Percentiles rank a stretch among this genome's conserved stretches.
These are phyloP conservation scores for Ramaria rubella DNA, from an alignment of 768 basidiomycete species.

Conservation along the genomic window DNA sequence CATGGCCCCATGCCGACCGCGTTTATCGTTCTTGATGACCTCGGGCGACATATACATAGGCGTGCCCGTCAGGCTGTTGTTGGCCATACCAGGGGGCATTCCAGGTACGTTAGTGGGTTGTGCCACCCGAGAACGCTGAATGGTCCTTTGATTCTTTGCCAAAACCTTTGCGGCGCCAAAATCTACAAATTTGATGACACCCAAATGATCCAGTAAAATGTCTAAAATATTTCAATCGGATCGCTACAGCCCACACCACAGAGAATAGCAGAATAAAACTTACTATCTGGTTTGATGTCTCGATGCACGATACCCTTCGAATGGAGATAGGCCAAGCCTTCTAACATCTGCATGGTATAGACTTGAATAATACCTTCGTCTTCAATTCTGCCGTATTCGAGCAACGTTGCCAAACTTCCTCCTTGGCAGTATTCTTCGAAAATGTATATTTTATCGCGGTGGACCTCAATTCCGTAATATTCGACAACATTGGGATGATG, in stretches of 20 bases:
- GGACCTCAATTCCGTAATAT: slow-evolving; percentile 98
- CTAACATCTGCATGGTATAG: slow-evolving; percentile 95
- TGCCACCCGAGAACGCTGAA: slow-evolving; percentile 58
- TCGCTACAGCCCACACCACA: slow-evolving; percentile 9
- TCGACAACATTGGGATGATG: slow-evolving; percentile 97
- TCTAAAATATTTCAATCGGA: slow-evolving; percentile 40
- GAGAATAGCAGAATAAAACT: slow-evolving; percentile 31
- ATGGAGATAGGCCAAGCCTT: slow-evolving; percentile 91
- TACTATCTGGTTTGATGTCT: slow-evolving; percentile 98
- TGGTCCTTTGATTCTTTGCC: slow-evolving; percentile 79
- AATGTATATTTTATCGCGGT: slow-evolving; percentile 97
- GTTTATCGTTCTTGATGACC: slow-evolving; percentile 89
- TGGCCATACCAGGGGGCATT: slow-evolving; percentile 35
- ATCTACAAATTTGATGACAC: slow-evolving; percentile 94
- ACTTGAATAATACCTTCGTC: slow-evolving; percentile 94
- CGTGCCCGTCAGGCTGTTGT: slow-evolving; percentile 90
- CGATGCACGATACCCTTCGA: slow-evolving; percentile 89
- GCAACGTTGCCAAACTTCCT: slow-evolving; percentile 79
- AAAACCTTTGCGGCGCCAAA: slow-evolving; percentile 97
- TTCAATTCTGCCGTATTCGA: slow-evolving; percentile 93
- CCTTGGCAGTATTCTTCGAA: slow-evolving; percentile 99
- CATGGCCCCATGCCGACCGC: slow-evolving; percentile 89
- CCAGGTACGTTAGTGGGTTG: slow-evolving; percentile 33
- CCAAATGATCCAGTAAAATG: slow-evolving; percentile 82
- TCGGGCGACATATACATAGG: slow-evolving; percentile 99